These are phyloP conservation scores for Debaryomyces udenii DNA, from an alignment of 1,139 yeast species.

Conservation along the genomic window DNA sequence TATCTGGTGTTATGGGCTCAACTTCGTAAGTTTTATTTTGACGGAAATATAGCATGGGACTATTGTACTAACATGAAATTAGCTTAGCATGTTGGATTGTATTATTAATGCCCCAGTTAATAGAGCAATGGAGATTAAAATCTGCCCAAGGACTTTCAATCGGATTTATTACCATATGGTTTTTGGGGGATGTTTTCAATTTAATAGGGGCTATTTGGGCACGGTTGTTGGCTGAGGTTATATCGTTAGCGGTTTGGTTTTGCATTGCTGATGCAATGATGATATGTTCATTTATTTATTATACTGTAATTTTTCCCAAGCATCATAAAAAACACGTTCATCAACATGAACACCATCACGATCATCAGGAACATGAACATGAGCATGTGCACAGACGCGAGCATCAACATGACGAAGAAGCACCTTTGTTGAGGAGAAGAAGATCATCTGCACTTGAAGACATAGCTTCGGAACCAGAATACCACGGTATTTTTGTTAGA, in stretches of 20 bases:
- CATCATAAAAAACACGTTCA: slow-evolving; percentile 25
- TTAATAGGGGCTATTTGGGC: slow-evolving; percentile 75
- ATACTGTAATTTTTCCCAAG: slow-evolving; percentile 46
- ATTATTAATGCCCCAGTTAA: slow-evolving; percentile 74
- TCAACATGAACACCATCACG: slow-evolving; percentile 7
- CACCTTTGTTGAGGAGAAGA: slow-evolving; percentile 34
- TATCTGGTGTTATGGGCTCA: slow-evolving; percentile 69
- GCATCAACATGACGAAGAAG: slow-evolving; percentile 13
- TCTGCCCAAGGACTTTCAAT: slow-evolving; percentile 81
- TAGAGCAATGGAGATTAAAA: slow-evolving; percentile 79
- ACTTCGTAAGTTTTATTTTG: slow-evolving; percentile 42
- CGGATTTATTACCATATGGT: slow-evolving; percentile 71
- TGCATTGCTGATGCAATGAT: slow-evolving; percentile 69
- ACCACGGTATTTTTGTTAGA: slow-evolving; percentile 50
- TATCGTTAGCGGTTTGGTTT: slow-evolving; percentile 73
- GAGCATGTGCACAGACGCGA: slow-evolving; percentile 4
- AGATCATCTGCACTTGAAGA: slow-evolving; percentile 49
- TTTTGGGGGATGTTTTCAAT: slow-evolving; percentile 71
- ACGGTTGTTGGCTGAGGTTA: slow-evolving; percentile 66
- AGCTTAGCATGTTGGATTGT: slow-evolving; percentile 79
- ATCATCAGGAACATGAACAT: slow-evolving; percentile 4
- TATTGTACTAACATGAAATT: slow-evolving; percentile 21
- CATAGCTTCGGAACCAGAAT: slow-evolving; percentile 45
- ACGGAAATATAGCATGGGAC: background rate
- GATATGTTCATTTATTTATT: slow-evolving; percentile 63